Conservation (phyloP, 1,284 basidiomycete species). For the Ustilago vetiveriae region DNA sequence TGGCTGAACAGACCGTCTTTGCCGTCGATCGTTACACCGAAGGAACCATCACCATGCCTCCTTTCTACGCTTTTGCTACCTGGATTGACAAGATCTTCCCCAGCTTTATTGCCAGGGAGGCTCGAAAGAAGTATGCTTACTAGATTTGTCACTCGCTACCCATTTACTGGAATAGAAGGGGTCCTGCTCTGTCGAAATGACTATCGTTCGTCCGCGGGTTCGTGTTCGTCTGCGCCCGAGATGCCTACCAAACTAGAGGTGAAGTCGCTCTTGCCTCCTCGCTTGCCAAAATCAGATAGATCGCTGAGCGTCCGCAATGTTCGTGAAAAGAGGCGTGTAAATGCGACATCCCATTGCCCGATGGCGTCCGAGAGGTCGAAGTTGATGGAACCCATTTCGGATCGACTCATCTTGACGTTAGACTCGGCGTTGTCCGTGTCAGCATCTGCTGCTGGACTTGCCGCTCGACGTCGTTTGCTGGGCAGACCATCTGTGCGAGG, state of each 20-base stretch:
- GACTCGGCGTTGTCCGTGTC: neutral
- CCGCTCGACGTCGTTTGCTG: slow-evolving; percentile 20
- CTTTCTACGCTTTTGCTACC: slow-evolving; percentile 44
- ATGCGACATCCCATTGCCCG: slow-evolving; percentile 47
- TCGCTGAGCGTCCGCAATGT: slow-evolving; percentile 49
- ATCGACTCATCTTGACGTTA: slow-evolving; percentile 30
- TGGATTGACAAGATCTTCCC: slow-evolving; percentile 41
- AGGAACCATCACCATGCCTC: slow-evolving; percentile 43
- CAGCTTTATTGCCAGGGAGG: slow-evolving; percentile 23
- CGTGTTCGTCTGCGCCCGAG: slow-evolving; percentile 28
- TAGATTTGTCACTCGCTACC: no score
- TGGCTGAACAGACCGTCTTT: slow-evolving; percentile 48
- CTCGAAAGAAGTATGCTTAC: slow-evolving; percentile 44
- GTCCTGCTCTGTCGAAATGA: neutral
- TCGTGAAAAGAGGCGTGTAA: slow-evolving; percentile 41
- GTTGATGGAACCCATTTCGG: slow-evolving; percentile 38
- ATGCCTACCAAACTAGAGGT: slow-evolving; percentile 17
- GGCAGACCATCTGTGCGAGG: slow-evolving; percentile 23
- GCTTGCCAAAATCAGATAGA: slow-evolving; percentile 21
- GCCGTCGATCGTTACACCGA: slow-evolving; percentile 44
- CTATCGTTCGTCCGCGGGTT: slow-evolving; percentile 13
- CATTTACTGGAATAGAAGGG: neutral
- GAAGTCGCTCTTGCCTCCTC: slow-evolving; percentile 12
- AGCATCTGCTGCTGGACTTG: slow-evolving; percentile 8
- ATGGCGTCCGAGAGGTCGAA: slow-evolving; percentile 31